Evolutionary conservation across 352 stramenopile genomes (phyloP).

Genomic region (Globisporangium emineosum): DNA sequence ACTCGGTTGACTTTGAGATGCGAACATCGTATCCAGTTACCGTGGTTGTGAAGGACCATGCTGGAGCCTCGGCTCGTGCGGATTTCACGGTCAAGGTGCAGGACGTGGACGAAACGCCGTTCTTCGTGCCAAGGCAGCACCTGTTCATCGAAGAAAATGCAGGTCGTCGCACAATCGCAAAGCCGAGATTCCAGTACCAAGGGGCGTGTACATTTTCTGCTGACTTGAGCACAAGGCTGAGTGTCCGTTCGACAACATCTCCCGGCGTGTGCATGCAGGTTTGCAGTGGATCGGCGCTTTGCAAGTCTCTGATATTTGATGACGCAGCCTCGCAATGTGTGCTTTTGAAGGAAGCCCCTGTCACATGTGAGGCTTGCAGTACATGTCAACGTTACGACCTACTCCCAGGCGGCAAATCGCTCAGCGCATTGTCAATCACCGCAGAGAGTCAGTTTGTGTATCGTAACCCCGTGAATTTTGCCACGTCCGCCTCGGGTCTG

Average conservation of each 20-base stretch:
- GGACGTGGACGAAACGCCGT: slow-evolving; percentile 49
- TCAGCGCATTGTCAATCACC: slow-evolving; percentile 2
- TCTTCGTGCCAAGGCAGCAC: slow-evolving; percentile 27
- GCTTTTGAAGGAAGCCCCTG: background rate
- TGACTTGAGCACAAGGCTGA: background rate
- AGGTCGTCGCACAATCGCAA: slow-evolving; percentile 12
- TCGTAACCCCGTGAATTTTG: background rate
- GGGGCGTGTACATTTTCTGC: slow-evolving; percentile 10
- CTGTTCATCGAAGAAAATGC: slow-evolving; percentile 39
- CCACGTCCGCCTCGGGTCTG: background rate
- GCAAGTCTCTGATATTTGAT: slow-evolving; percentile 9
- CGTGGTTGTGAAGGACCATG: slow-evolving; percentile 3
- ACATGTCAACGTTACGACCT: slow-evolving; percentile 7
- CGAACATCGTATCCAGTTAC: background rate
- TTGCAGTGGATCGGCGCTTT: background rate
- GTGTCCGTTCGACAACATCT: background rate
- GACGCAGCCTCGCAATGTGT: slow-evolving; percentile 1
- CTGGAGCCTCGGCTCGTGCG: background rate
- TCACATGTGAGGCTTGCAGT: slow-evolving; percentile 7
- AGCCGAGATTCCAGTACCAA: slow-evolving; percentile 22
- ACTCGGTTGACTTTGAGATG: slow-evolving; percentile 12
- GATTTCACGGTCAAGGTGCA: slow-evolving; percentile 22
- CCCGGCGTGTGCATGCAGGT: slow-evolving; percentile 3
- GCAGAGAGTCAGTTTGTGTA: slow-evolving; percentile 8
- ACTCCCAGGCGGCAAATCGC: background rate